Evolutionary conservation across 352 stramenopile genomes (phyloP).

Genomic region (Globisporangium alternatum): DNA sequence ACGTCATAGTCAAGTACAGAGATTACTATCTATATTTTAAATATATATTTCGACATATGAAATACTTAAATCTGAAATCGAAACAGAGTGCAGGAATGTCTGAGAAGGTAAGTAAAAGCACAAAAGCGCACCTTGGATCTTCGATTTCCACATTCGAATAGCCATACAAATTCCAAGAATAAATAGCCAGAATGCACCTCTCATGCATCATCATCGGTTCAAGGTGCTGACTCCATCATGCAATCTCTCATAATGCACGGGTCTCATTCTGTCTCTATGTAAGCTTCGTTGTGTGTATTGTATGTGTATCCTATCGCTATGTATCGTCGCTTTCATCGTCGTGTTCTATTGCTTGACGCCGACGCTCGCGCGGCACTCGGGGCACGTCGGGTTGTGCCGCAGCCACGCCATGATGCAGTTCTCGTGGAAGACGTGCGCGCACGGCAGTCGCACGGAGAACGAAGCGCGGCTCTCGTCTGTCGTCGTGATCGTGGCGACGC

Average conservation of each 20-base stretch:
- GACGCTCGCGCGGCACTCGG: slow-evolving; percentile 48
- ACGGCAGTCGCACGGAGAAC: slow-evolving; percentile 47
- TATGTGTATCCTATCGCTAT: background rate
- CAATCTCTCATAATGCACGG: no score
- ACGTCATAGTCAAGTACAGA: no score
- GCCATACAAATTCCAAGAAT: no score
- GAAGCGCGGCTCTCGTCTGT: slow-evolving; percentile 7
- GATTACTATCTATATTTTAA: no score
- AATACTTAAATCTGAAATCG: no score
- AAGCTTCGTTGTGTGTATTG: background rate
- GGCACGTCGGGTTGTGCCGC: slow-evolving; percentile 52
- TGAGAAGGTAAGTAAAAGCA: no score
- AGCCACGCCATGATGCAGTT: slow-evolving; percentile 72
- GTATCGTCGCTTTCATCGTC: background rate
- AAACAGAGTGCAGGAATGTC: no score
- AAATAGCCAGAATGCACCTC: no score
- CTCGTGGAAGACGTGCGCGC: slow-evolving; percentile 56
- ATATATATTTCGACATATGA: no score
- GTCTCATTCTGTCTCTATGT: no score
- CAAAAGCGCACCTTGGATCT: no score
- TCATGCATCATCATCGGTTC: background rate
- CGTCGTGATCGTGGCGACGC: background rate
- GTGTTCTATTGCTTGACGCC: slow-evolving; percentile 10
- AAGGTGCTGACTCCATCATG: background rate
- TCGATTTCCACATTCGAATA: no score